Percentiles rank a stretch among this genome's conserved stretches.
Conservation (phyloP, 2,329 filamentous ascomycete genomes). For the Trichoderma sp. region DNA sequence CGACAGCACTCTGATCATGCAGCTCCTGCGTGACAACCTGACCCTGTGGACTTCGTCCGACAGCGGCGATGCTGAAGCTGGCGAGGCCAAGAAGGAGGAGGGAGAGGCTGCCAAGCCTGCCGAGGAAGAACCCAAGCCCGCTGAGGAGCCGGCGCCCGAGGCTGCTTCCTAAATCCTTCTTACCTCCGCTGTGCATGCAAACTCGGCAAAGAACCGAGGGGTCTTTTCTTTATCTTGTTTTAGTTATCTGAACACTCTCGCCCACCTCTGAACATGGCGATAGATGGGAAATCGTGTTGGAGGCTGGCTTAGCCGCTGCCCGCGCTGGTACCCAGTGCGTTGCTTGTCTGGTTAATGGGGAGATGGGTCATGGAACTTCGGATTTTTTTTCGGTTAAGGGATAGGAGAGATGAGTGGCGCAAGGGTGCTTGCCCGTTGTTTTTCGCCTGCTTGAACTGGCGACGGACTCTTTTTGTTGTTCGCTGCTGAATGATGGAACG, state of each 20-base stretch:
- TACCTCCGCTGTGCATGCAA: constrained; percentile 44
- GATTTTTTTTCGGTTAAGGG: constrained; percentile 30
- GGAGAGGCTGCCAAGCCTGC: constrained; percentile 48
- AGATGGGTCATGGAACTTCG: constrained; percentile 45
- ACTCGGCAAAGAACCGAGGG: constrained; percentile 45
- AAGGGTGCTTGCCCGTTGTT: constrained; percentile 21
- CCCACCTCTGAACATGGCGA: constrained; percentile 31
- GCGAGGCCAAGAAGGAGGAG: constrained; percentile 61
- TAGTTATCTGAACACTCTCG: constrained; percentile 33
- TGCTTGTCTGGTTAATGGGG: constrained; percentile 43
- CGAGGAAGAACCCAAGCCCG: constrained; percentile 50
- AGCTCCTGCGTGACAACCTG: constrained; percentile 96
- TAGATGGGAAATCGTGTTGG: constrained; percentile 38
- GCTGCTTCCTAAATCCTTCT: constrained; percentile 57
- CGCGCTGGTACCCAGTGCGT: constrained; percentile 42
- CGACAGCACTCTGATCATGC: constrained; percentile 99
- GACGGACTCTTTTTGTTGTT: constrained; percentile 33
- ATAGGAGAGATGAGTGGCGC: constrained; percentile 26
- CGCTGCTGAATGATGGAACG: constrained; percentile 32
- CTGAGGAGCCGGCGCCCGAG: constrained; percentile 49
- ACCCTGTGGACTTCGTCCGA: constrained; percentile 98
- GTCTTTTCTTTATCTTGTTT: constrained; percentile 38
- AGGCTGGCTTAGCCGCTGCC: constrained; percentile 43
- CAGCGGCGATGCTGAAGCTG: constrained; percentile 74
- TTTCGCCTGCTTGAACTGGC: constrained; percentile 15